Percentiles rank a stretch among this genome's conserved stretches.
These are phyloP conservation scores for Furculomyces boomerangus DNA, from an alignment of 371 early-diverging fungal species.

Conservation along the genomic window DNA sequence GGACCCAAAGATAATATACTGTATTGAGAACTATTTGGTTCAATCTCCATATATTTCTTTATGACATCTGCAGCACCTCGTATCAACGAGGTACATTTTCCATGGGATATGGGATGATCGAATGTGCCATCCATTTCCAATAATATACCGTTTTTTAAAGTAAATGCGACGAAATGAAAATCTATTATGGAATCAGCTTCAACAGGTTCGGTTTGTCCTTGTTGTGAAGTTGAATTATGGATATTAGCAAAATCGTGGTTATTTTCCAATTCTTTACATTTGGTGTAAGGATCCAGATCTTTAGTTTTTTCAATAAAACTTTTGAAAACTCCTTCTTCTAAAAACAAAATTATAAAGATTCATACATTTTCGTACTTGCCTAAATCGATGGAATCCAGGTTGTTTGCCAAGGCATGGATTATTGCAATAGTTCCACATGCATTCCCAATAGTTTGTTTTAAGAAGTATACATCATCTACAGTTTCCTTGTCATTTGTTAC, in stretches of 20 bases:
- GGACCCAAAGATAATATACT: slow-evolving; percentile 6
- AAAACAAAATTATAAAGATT: background rate
- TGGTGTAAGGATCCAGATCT: slow-evolving; percentile 41
- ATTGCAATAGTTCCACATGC: slow-evolving; percentile 83
- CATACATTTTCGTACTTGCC: background rate
- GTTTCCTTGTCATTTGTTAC: slow-evolving; percentile 8
- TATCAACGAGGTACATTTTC: slow-evolving; percentile 37
- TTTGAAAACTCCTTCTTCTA: slow-evolving; percentile 33
- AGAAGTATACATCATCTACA: slow-evolving; percentile 28
- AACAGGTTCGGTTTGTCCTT: slow-evolving; percentile 71
- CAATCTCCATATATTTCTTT: slow-evolving; percentile 38
- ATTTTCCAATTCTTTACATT: slow-evolving; percentile 45
- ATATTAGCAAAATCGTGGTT: slow-evolving; percentile 33
- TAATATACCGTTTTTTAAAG: slow-evolving; percentile 45
- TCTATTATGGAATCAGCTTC: slow-evolving; percentile 44
- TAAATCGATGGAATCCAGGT: slow-evolving; percentile 23
- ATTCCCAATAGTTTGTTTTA: slow-evolving; percentile 75
- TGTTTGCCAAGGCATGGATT: slow-evolving; percentile 52
- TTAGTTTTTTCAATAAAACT: slow-evolving; percentile 38
- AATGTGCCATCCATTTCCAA: slow-evolving; percentile 81
- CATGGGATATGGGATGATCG: slow-evolving; percentile 67
- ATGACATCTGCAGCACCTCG: slow-evolving; percentile 42
- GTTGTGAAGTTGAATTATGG: slow-evolving; percentile 36
- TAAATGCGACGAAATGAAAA: slow-evolving; percentile 72
- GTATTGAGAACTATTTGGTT: background rate